Conservation (phyloP, 2,329 filamentous ascomycete genomes). For the Botrytis porri region DNA sequence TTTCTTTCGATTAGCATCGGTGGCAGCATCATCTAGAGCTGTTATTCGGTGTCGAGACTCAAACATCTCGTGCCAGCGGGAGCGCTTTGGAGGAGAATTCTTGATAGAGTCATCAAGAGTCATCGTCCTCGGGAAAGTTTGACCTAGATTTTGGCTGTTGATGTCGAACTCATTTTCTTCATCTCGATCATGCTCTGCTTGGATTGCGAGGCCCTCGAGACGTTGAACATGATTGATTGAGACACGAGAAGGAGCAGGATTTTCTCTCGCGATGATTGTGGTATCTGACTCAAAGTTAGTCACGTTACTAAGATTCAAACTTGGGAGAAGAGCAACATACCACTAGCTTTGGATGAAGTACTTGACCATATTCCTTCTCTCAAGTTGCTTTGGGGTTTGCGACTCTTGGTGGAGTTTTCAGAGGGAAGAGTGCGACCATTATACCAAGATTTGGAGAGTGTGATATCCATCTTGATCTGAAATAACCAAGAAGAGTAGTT, state of each 20-base stretch:
- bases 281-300: not conserved
- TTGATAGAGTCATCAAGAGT: not conserved
- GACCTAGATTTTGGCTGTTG: too few species aligned
- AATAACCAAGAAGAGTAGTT: not conserved
- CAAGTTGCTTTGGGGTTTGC: not conserved
- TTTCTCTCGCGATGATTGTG: not conserved
- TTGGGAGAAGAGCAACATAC: not conserved
- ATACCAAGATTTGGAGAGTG: not conserved
- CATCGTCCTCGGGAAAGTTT: not conserved
- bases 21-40: not conserved
- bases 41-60: not conserved
- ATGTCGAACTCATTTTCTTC: not conserved
- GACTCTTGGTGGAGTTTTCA: too few species aligned
- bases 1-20: accelerated
- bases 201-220: not conserved
- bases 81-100: not conserved
- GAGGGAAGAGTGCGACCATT: not conserved
- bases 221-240: not conserved
- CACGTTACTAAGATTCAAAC: accelerated
- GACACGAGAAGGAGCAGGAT: not conserved
- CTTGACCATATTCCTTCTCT: not conserved
- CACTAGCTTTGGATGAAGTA: not conserved
- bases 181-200: not conserved
- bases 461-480: conserved; percentile 4
- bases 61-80: conserved; percentile 5